Percentiles rank a stretch among this genome's conserved stretches.
Conservation (phyloP, 176 grass and related monocot genomes). For the Puya raimondii region DNA sequence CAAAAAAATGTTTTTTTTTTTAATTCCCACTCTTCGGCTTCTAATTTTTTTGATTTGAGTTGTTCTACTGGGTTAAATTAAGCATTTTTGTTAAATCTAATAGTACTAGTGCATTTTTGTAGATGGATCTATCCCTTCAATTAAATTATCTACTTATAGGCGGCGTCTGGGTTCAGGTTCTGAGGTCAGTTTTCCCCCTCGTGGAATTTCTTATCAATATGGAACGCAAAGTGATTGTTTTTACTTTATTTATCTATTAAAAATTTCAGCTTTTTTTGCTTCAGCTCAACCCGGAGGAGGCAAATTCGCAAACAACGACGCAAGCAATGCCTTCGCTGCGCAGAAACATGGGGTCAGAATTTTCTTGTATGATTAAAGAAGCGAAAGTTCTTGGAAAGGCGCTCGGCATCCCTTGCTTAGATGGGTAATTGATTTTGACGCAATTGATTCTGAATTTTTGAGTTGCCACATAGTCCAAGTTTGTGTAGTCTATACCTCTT, state of each 20-base stretch:
- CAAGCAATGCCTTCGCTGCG: slow-evolving; percentile 48
- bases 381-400: slow-evolving; percentile 72
- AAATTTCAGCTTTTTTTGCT: background rate
- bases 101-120: slow-evolving; percentile 7
- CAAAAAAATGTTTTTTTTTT: background rate
- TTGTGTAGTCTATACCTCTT: too few relatives aligned
- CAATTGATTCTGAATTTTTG: background rate
- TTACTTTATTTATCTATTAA: background rate
- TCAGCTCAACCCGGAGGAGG: slow-evolving; percentile 37
- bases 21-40: background rate
- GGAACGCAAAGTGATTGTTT: too few relatives aligned
- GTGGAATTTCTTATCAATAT: background rate
- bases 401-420: slow-evolving; percentile 79
- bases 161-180: slow-evolving; percentile 51
- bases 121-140: slow-evolving; percentile 92
- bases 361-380: slow-evolving; percentile 94
- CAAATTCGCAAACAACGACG: slow-evolving; percentile 36
- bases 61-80: too few relatives aligned
- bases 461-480: too few relatives aligned
- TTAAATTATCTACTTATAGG: slow-evolving; percentile 87
- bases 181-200: slow-evolving; percentile 22
- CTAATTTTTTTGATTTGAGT: background rate
- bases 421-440: slow-evolving; percentile 42
- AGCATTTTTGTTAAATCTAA: too few relatives aligned
- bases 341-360: slow-evolving; percentile 76